Evolutionary conservation across 441 rosid genomes (phyloP).

Genomic region (Hura crepitans): DNA sequence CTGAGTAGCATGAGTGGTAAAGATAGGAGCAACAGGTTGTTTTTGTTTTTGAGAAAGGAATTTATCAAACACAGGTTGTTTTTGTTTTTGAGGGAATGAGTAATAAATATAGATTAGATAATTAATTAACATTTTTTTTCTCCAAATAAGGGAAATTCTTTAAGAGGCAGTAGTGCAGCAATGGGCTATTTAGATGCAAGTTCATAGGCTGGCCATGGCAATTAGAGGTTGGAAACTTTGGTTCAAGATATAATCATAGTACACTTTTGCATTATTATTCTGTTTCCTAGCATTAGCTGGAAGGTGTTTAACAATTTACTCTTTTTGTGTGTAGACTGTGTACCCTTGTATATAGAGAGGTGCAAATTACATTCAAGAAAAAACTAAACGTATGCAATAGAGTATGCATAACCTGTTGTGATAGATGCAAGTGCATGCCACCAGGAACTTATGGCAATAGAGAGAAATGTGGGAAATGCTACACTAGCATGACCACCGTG

Average conservation of each 20-base stretch:
- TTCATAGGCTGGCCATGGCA: too few species aligned
- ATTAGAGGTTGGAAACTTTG: too few species aligned
- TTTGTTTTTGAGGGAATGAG: too few species aligned
- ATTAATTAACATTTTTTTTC: too few species aligned
- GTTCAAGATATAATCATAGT: too few species aligned
- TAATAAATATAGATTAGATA: too few species aligned
- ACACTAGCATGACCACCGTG: slow-evolving; percentile 78
- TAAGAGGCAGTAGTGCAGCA: too few species aligned
- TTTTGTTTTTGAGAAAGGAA: too few species aligned
- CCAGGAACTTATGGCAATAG: slow-evolving; percentile 87
- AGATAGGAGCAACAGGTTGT: slow-evolving; percentile 27
- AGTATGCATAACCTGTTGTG: slow-evolving; percentile 82
- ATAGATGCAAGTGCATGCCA: slow-evolving; percentile 84
- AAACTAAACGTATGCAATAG: slow-evolving; percentile 55
- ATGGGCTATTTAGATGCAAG: too few species aligned
- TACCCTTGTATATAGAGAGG: slow-evolving; percentile 56
- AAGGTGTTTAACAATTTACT: background rate
- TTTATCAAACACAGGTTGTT: too few species aligned
- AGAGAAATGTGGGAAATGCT: slow-evolving; percentile 78
- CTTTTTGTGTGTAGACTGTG: slow-evolving; percentile 48
- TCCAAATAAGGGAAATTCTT: too few species aligned
- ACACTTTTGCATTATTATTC: too few species aligned
- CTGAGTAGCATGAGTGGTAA: slow-evolving; percentile 29
- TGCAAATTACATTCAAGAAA: slow-evolving; percentile 69
- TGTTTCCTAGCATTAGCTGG: background rate